Evolutionary conservation across 192 early-diverging fungal genomes (phyloP).

Genomic region (Podila epicladia): DNA sequence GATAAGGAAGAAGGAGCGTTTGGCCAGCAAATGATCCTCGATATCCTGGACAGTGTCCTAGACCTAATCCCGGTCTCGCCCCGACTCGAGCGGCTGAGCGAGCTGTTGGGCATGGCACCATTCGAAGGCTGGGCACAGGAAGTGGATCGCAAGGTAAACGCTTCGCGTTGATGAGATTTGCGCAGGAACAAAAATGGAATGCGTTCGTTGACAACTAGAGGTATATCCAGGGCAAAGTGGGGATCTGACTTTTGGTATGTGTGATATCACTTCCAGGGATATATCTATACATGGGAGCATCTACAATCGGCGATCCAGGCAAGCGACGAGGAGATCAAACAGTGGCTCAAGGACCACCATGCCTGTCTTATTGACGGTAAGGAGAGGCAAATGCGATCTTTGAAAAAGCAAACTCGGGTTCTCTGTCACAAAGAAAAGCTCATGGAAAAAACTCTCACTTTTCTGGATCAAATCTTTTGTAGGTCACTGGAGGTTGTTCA

Average conservation of each 20-base stretch:
- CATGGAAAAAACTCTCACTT: too few species aligned
- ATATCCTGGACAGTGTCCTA: conserved; percentile 52
- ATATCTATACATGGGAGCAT: conserved; percentile 44
- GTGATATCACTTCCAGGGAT: conserved; percentile 5
- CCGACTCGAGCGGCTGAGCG: conserved; percentile 49
- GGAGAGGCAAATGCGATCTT: neutral
- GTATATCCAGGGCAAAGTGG: too few species aligned
- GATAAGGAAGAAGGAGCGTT: conserved; percentile 1
- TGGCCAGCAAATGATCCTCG: conserved; percentile 31
- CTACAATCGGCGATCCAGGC: conserved; percentile 59
- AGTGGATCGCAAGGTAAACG: conserved; percentile 14
- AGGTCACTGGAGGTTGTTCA: conserved; percentile 46
- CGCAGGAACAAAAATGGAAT: too few species aligned
- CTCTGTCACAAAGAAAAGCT: too few species aligned
- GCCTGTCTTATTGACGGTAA: conserved; percentile 49
- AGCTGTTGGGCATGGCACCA: conserved; percentile 29
- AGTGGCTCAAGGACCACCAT: conserved; percentile 50
- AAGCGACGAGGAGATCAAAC: conserved; percentile 52
- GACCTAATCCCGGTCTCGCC: conserved; percentile 57
- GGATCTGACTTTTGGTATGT: neutral
- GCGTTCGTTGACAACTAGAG: too few species aligned
- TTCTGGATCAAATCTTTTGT: neutral
- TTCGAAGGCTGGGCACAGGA: conserved; percentile 59
- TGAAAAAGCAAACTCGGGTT: neutral
- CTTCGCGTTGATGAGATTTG: too few species aligned